phyloP scores from a whole-genome alignment of 1,139 yeast genomes.

The Eremothecium gossypii region DNA sequence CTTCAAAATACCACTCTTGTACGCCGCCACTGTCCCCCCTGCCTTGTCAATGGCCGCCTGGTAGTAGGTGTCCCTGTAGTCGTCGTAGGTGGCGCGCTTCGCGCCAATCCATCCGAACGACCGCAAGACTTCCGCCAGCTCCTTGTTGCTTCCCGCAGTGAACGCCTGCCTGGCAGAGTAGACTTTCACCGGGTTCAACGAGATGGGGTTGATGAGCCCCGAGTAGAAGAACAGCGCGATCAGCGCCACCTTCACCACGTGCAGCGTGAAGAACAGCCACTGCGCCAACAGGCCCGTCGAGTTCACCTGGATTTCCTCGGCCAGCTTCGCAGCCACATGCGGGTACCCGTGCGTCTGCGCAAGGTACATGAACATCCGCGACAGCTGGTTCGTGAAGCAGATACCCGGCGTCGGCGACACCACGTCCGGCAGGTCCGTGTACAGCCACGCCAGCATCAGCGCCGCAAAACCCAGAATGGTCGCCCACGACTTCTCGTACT shows the following conservation, averaged over 20 bases:
- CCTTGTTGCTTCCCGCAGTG: conserved; percentile 23
- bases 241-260: conserved; percentile 49
- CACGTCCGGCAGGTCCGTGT: conserved; percentile 84
- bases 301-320: conserved; percentile 38
- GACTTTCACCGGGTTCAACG: conserved; percentile 37
- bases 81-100: conserved; percentile 59
- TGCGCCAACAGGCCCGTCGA: conserved; percentile 43
- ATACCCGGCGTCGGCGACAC: conserved; percentile 89
- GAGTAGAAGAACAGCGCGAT: conserved; percentile 50
- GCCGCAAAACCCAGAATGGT: conserved; percentile 40
- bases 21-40: conserved; percentile 78
- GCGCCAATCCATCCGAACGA: conserved; percentile 90
- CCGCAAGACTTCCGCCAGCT: conserved; percentile 45
- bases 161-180: conserved; percentile 21
- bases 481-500: conserved; percentile 54
- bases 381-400: conserved; percentile 61
- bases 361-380: conserved; percentile 32
- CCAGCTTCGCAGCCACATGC: conserved; percentile 37
- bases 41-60: conserved; percentile 51
- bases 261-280: conserved; percentile 60
- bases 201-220: conserved; percentile 72
- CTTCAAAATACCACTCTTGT: conserved; percentile 59
- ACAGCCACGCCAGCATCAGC: conserved; percentile 62
- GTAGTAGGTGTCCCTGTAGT: conserved; percentile 65
- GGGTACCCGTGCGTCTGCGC: conserved; percentile 32